A percentile compares a stretch with the other conserved stretches of the same genome.
Conservation (phyloP, 2,329 filamentous ascomycete species). For the Colletotrichum orchidophilum region DNA sequence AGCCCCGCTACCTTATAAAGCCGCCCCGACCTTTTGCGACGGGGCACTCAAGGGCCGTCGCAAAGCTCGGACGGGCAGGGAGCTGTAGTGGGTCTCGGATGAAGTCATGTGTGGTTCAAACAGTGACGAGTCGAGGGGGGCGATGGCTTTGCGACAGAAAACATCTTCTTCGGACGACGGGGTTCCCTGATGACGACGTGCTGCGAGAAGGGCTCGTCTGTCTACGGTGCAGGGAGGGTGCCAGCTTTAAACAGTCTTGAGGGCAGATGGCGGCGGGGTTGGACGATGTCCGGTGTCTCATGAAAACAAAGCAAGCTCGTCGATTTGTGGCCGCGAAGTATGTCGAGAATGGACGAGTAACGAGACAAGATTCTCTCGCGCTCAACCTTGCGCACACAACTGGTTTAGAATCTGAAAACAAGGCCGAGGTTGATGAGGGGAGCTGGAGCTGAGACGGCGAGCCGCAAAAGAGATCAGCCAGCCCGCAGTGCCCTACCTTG, state of each 20-base stretch:
- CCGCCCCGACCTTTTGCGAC: neutral
- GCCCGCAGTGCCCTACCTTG: neutral
- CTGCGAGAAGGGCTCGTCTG: constrained; percentile 14
- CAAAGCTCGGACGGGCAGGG: constrained; percentile 12
- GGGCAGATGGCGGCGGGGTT: constrained; percentile 11
- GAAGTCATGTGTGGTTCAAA: constrained; percentile 10
- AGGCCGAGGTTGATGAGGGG: neutral
- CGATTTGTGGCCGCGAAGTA: neutral
- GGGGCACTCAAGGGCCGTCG: neutral
- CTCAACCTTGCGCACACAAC: neutral
- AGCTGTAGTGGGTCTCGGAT: constrained; percentile 20
- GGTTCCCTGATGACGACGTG: constrained; percentile 9
- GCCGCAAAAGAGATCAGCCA: neutral
- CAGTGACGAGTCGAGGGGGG: neutral
- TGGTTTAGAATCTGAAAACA: neutral
- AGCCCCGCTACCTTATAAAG: neutral
- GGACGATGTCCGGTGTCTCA: constrained; percentile 18
- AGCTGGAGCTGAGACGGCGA: neutral
- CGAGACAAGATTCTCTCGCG: neutral
- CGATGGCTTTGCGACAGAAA: constrained; percentile 13
- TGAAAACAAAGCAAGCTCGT: neutral
- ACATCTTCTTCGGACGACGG: neutral
- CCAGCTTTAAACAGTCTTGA: constrained; percentile 22
- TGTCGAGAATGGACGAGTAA: neutral
- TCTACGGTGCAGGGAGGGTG: constrained; percentile 17